Conservation (phyloP, 306 rosid genomes). For the Canavalia ensiformis region DNA sequence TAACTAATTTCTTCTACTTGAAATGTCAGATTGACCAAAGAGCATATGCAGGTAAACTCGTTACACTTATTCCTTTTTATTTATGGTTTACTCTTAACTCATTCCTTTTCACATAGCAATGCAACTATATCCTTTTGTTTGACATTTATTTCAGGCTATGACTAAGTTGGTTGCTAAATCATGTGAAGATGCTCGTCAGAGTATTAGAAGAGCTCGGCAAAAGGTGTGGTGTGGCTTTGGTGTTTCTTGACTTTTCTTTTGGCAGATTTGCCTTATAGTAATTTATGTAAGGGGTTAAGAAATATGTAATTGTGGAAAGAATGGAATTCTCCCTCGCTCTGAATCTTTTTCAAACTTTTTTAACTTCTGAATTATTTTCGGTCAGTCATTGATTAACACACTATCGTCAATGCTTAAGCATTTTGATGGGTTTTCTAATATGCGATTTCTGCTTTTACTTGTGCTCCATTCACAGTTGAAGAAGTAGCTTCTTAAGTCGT, state of each 20-base stretch:
- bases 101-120: background rate
- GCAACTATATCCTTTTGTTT: slow-evolving; percentile 36
- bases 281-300: background rate
- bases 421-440: slow-evolving; percentile 29
- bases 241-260: slow-evolving; percentile 5
- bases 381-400: background rate
- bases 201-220: slow-evolving; percentile 91
- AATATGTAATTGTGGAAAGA: slow-evolving; percentile 2
- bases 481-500: background rate
- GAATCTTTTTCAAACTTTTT: background rate
- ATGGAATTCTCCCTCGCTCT: slow-evolving; percentile 17
- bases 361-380: background rate
- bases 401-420: slow-evolving; percentile 3
- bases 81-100: slow-evolving; percentile 14
- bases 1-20: slow-evolving; percentile 45
- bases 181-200: slow-evolving; percentile 87
- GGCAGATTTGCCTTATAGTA: slow-evolving; percentile 1
- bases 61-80: background rate
- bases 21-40: slow-evolving; percentile 86
- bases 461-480: background rate
- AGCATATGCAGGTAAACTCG: slow-evolving; percentile 81
- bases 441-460: background rate
- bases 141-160: slow-evolving; percentile 67
- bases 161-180: slow-evolving; percentile 82
- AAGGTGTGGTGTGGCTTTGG: slow-evolving; percentile 63